These are phyloP conservation scores for Infundibulicybe gibba DNA, from an alignment of 768 basidiomycete species.

Conservation along the genomic window DNA sequence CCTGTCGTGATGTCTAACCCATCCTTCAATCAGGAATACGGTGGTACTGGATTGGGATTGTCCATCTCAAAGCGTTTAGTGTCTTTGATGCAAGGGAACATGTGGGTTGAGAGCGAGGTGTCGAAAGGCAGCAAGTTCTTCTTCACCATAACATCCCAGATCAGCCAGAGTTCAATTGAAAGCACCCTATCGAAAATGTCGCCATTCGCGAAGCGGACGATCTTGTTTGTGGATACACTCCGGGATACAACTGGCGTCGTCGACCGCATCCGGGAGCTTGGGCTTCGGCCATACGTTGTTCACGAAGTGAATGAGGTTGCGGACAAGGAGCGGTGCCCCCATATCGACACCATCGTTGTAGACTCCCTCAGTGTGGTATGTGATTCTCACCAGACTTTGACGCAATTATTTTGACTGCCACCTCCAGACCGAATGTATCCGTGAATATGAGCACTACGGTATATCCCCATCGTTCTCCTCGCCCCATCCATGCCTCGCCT, in stretches of 20 bases:
- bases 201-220: conserved; percentile 83
- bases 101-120: conserved; percentile 98
- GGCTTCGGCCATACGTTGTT: conserved; percentile 72
- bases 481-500: conserved; percentile 74
- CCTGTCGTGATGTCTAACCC: conserved; percentile 3
- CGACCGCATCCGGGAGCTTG: conserved; percentile 72
- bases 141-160: conserved; percentile 91
- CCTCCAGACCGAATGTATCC: conserved; percentile 77
- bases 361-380: conserved; percentile 83
- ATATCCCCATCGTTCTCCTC: conserved; percentile 92
- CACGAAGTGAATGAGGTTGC: conserved; percentile 79
- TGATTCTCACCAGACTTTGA: conserved; percentile 8
- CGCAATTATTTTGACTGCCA: not conserved
- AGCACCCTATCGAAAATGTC: conserved; percentile 74
- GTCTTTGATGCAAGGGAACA: conserved; percentile 94
- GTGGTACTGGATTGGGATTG: conserved; percentile 93
- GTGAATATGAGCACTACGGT: conserved; percentile 93
- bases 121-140: conserved; percentile 92
- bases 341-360: conserved; percentile 94
- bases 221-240: conserved; percentile 89
- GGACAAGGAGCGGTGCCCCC: conserved; percentile 77
- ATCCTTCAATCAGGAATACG: conserved; percentile 69
- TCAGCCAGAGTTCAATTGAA: conserved; percentile 73
- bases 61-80: conserved; percentile 98
- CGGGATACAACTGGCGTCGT: conserved; percentile 73